Percentiles rank a stretch among this genome's conserved stretches.
Evolutionary conservation across 2,329 filamentous ascomycete species (phyloP).

Genomic region (Aureobasidium sp.): DNA sequence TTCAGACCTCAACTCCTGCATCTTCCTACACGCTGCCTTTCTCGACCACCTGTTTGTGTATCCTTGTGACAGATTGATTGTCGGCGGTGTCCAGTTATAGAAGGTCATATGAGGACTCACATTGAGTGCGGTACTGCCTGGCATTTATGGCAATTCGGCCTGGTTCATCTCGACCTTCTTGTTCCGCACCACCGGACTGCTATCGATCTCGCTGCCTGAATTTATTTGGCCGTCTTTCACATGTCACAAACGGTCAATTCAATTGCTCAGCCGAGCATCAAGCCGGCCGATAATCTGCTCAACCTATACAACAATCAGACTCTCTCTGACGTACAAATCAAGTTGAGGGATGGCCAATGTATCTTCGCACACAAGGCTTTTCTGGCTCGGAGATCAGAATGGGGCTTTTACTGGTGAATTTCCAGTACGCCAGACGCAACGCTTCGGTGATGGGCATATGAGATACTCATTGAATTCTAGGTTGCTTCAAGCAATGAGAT

Average conservation of each 20-base stretch:
- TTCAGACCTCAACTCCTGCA: not conserved
- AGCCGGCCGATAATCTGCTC: not conserved
- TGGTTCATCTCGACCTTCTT: too few relatives aligned
- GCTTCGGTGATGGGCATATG: too few relatives aligned
- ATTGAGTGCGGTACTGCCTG: too few relatives aligned
- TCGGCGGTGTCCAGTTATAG: too few relatives aligned
- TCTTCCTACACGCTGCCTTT: not conserved
- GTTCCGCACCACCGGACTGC: too few relatives aligned
- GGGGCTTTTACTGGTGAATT: not conserved
- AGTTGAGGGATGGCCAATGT: not conserved
- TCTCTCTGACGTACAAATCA: not conserved
- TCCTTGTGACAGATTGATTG: not conserved
- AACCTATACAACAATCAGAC: not conserved
- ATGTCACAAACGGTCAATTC: not conserved
- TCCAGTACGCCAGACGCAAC: too few relatives aligned
- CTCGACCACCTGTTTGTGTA: not conserved
- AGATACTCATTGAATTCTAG: not conserved
- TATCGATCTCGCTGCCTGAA: too few relatives aligned
- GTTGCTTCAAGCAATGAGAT: not conserved
- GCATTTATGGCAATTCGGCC: too few relatives aligned
- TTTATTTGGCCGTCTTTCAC: too few relatives aligned
- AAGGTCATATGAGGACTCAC: too few relatives aligned
- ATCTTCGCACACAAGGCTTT: slow-evolving; percentile 1
- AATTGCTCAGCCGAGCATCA: not conserved
- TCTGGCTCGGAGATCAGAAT: not conserved